Evolutionary conservation across 208 protist genomes (phyloP).

Genomic region (Trypanosoma grayi): DNA sequence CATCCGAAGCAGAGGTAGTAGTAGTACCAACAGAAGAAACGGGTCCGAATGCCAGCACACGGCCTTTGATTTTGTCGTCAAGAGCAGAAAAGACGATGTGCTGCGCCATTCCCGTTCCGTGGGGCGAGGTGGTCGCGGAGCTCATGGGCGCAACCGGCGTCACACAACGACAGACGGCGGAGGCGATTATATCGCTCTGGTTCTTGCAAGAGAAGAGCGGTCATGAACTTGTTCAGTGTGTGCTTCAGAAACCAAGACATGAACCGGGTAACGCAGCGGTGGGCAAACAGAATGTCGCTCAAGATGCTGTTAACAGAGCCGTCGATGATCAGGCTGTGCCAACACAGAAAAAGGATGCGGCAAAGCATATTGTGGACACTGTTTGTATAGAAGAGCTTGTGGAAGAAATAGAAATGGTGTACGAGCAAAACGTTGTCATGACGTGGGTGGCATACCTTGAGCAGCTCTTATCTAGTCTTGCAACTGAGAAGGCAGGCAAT

Average conservation of each 20-base stretch:
- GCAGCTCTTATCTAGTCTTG: slow-evolving; percentile 13
- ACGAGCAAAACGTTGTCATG: slow-evolving; percentile 44
- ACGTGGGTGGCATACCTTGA: slow-evolving; percentile 67
- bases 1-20: no score
- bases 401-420: slow-evolving; percentile 48
- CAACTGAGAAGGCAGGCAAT: not conserved
- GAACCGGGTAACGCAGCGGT: slow-evolving; percentile 14
- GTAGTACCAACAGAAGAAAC: no score
- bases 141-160: slow-evolving; percentile 42
- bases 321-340: no score
- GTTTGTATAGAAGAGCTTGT: slow-evolving; percentile 46
- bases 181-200: slow-evolving; percentile 62
- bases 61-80: not conserved
- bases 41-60: no score
- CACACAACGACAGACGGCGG: slow-evolving; percentile 25
- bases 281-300: slow-evolving; percentile 17
- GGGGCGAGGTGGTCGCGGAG: slow-evolving; percentile 61
- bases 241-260: slow-evolving; percentile 54
- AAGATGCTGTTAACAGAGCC: not conserved
- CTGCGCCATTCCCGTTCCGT: slow-evolving; percentile 38
- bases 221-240: slow-evolving; percentile 73
- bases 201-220: slow-evolving; percentile 69
- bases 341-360: slow-evolving; percentile 17
- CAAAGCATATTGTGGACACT: not conserved
- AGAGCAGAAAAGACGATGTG: not conserved